These are phyloP conservation scores for Magnolia kwangsiensis DNA, from an alignment of 164 flowering plant genomes.

Conservation along the genomic window DNA sequence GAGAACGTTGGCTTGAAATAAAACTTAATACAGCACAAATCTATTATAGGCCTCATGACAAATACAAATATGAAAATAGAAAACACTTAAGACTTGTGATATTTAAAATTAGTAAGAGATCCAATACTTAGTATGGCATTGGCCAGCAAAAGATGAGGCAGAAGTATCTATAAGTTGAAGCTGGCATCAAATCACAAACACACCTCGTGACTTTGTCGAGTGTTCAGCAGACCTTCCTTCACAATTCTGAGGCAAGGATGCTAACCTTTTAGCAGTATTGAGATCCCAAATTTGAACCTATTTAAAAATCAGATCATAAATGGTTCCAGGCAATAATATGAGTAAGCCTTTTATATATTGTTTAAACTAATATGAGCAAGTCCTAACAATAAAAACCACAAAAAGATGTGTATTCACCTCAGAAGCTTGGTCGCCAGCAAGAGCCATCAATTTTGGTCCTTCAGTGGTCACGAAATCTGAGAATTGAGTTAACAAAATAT, in stretches of 20 bases:
- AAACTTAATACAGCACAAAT: too few relatives aligned
- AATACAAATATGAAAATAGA: too few relatives aligned
- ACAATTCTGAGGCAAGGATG: conserved; percentile 36
- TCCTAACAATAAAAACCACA: background rate
- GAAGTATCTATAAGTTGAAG: background rate
- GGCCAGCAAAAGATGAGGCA: background rate
- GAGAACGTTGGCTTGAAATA: too few relatives aligned
- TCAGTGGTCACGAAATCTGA: conserved; percentile 26
- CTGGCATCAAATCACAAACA: background rate
- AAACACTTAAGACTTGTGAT: too few relatives aligned
- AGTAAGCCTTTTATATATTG: background rate
- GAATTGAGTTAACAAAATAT: conserved; percentile 6
- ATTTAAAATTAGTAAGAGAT: too few relatives aligned
- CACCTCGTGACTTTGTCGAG: conserved; percentile 60
- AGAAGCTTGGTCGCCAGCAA: conserved; percentile 72
- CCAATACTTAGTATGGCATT: too few relatives aligned
- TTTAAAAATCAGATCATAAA: conserved; percentile 17
- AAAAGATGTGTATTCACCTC: conserved; percentile 39
- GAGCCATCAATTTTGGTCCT: conserved; percentile 50
- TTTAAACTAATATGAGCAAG: background rate
- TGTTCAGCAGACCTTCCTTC: conserved; percentile 26
- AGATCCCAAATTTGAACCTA: conserved; percentile 96
- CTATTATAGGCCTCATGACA: too few relatives aligned
- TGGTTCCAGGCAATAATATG: conserved; percentile 1
- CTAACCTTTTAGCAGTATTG: conserved; percentile 48